Evolutionary conservation across 2,329 filamentous ascomycete species (phyloP).

Genomic region (Arthrobotrys musiformis): DNA sequence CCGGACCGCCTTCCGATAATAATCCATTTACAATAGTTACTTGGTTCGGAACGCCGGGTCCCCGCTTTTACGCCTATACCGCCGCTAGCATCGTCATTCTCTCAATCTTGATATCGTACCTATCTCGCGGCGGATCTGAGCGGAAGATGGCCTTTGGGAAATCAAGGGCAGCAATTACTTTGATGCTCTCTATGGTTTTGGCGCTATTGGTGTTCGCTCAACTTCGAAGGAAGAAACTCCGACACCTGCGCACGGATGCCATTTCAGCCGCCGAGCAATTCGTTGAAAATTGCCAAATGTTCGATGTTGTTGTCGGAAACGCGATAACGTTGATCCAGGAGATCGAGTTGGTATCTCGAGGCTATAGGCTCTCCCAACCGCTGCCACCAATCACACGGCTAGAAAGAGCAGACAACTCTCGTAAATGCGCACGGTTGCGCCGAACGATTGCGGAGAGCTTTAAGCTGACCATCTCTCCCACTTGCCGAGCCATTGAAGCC

Average conservation of each 20-base stretch:
- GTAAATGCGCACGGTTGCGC: slow-evolving; percentile 83
- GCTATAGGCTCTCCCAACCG: slow-evolving; percentile 90
- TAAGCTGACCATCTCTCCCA: slow-evolving; percentile 75
- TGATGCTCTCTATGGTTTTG: slow-evolving; percentile 67
- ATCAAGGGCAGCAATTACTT: slow-evolving; percentile 67
- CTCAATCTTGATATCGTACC: slow-evolving; percentile 58
- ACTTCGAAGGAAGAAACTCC: slow-evolving; percentile 81
- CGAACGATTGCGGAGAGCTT: slow-evolving; percentile 78
- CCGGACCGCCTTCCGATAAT: not conserved
- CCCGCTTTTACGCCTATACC: slow-evolving; percentile 54
- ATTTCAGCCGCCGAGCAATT: slow-evolving; percentile 76
- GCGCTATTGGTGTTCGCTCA: slow-evolving; percentile 75
- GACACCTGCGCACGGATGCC: slow-evolving; percentile 79
- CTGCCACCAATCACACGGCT: slow-evolving; percentile 87
- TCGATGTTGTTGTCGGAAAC: slow-evolving; percentile 80
- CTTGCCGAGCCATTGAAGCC: slow-evolving; percentile 74
- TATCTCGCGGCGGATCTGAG: slow-evolving; percentile 63
- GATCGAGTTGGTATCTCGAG: slow-evolving; percentile 92
- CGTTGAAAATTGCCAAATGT: slow-evolving; percentile 79
- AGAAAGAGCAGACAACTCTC: slow-evolving; percentile 81
- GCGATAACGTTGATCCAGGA: slow-evolving; percentile 87
- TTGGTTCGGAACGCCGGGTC: slow-evolving; percentile 47
- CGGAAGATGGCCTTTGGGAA: slow-evolving; percentile 68
- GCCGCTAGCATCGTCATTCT: slow-evolving; percentile 58
- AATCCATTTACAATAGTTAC: slow-evolving; percentile 39